These are phyloP conservation scores for Hypoxylon sp. DNA, from an alignment of 2,329 filamentous ascomycete genomes.

Conservation along the genomic window DNA sequence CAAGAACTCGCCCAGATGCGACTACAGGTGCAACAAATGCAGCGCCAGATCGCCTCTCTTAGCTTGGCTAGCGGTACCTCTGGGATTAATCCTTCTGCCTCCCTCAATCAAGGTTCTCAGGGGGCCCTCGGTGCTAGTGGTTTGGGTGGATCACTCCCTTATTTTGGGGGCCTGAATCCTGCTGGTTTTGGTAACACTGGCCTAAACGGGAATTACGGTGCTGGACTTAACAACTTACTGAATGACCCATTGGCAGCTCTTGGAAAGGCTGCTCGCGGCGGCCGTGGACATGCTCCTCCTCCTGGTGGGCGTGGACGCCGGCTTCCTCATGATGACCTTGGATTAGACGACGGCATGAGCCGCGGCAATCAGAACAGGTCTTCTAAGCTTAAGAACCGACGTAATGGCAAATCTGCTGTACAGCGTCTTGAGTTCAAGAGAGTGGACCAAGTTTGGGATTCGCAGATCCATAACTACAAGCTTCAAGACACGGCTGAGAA, in stretches of 20 bases:
- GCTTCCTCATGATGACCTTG: conserved; percentile 1
- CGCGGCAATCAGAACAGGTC: conserved; percentile 13
- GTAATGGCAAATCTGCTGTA: conserved; percentile 46
- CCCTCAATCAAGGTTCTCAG: conserved; percentile 22
- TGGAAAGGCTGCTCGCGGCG: conserved; percentile 4
- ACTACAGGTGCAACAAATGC: conserved; percentile 49
- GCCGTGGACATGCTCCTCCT: background rate
- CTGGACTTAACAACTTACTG: background rate
- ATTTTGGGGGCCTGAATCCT: conserved; percentile 13
- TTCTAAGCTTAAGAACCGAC: conserved; percentile 24
- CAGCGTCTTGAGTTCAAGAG: conserved; percentile 62
- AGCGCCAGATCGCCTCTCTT: conserved; percentile 36
- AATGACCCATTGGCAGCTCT: conserved; percentile 9
- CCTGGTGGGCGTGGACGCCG: conserved; percentile 15
- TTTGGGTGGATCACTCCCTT: conserved; percentile 4
- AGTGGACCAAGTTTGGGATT: conserved; percentile 70
- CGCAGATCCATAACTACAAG: conserved; percentile 65
- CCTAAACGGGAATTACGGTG: conserved; percentile 1
- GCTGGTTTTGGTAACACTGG: conserved; percentile 2
- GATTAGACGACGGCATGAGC: conserved; percentile 6
- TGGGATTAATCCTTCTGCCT: conserved; percentile 7
- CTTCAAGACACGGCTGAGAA: conserved; percentile 69
- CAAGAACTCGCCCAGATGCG: conserved; percentile 48
- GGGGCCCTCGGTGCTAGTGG: conserved; percentile 3
- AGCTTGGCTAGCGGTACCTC: conserved; percentile 4